Percentiles rank a stretch among this genome's conserved stretches.
Evolutionary conservation across 2,329 filamentous ascomycete genomes (phyloP).

Genomic region (Beauveria sp.): DNA sequence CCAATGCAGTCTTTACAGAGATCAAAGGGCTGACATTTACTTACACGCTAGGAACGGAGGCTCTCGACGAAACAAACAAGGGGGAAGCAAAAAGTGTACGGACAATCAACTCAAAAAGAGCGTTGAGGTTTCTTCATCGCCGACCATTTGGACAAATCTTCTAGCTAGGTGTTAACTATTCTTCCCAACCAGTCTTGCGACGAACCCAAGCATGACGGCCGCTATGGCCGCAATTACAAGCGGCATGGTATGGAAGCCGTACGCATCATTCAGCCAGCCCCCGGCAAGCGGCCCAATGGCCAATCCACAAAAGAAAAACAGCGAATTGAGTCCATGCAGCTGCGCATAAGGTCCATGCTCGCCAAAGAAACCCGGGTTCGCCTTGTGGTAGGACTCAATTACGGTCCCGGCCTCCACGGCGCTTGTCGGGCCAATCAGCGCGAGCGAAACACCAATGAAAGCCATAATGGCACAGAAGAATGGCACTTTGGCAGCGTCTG

Average conservation of each 20-base stretch:
- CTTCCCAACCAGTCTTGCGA: not conserved
- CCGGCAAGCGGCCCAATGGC: constrained; percentile 6
- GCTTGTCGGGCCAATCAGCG: not conserved
- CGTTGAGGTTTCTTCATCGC: too few relatives aligned
- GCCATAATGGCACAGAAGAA: not conserved
- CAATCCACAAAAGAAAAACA: constrained; percentile 9
- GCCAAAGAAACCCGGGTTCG: constrained; percentile 12
- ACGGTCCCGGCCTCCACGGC: constrained; percentile 9
- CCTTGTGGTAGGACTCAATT: constrained; percentile 9
- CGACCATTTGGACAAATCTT: too few relatives aligned
- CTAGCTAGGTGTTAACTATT: not conserved
- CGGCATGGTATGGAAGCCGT: not conserved
- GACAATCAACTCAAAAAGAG: too few relatives aligned
- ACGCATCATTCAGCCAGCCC: not conserved
- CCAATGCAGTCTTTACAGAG: too few relatives aligned
- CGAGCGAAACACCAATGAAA: constrained; percentile 5
- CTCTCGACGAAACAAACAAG: too few relatives aligned
- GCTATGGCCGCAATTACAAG: not conserved
- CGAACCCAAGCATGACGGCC: not conserved
- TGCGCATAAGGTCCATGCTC: constrained; percentile 13
- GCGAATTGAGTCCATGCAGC: constrained; percentile 7
- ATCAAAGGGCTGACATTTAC: too few relatives aligned
- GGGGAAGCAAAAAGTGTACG: too few relatives aligned
- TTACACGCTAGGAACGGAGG: too few relatives aligned
- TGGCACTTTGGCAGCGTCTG: not conserved